Percentiles rank a stretch among this genome's conserved stretches.
Evolutionary conservation across 306 rosid genomes (phyloP).

Genomic region (Dryas drummondii): DNA sequence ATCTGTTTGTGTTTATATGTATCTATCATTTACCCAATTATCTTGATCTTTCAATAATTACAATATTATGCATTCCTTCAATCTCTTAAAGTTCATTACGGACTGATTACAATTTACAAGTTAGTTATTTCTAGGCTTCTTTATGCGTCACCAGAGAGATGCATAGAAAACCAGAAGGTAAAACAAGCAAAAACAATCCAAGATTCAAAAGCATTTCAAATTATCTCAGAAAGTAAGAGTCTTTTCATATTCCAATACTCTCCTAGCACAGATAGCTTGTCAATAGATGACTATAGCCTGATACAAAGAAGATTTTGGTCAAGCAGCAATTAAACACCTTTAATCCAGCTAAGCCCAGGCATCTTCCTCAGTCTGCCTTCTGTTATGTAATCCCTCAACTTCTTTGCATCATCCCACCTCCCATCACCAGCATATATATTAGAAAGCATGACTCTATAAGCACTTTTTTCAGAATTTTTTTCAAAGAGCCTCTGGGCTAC

Average conservation of each 20-base stretch:
- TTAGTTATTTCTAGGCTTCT: background rate
- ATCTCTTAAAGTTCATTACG: background rate
- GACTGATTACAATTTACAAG: background rate
- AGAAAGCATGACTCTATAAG: slow-evolving; percentile 73
- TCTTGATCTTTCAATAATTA: no score
- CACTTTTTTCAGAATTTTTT: slow-evolving; percentile 44
- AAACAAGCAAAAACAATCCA: background rate
- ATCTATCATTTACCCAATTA: background rate
- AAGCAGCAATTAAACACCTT: slow-evolving; percentile 29
- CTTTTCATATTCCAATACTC: background rate
- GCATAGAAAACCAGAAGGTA: background rate
- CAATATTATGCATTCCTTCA: no score
- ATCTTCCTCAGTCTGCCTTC: slow-evolving; percentile 44
- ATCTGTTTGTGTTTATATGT: background rate
- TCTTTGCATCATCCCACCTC: slow-evolving; percentile 73
- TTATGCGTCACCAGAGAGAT: background rate
- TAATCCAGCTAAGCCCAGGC: slow-evolving; percentile 72
- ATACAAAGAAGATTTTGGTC: background rate
- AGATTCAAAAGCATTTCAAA: background rate
- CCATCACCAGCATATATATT: slow-evolving; percentile 73
- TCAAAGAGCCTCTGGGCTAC: slow-evolving; percentile 54
- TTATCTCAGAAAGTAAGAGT: background rate
- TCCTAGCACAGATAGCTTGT: background rate
- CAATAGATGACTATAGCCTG: background rate
- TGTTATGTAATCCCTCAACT: slow-evolving; percentile 59